Percentiles rank a stretch among this genome's conserved stretches.
phyloP scores from a whole-genome alignment of 495 filamentous ascomycete genomes.

The Xylaria acuta region DNA sequence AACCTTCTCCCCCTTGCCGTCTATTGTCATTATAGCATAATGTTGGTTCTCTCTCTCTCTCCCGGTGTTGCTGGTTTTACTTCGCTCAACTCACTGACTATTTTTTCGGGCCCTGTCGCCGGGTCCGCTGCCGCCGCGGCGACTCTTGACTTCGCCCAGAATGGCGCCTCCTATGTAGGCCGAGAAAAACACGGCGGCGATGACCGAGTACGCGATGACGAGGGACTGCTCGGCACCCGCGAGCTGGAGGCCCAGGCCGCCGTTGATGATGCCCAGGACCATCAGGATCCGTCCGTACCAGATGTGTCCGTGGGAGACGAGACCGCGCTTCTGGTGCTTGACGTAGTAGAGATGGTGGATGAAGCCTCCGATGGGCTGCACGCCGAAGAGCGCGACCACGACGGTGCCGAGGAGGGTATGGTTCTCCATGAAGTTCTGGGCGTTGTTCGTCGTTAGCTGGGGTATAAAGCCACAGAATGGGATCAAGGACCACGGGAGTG shows the following conservation, averaged over 20 bases:
- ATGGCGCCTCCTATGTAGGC: slow-evolving; percentile 47
- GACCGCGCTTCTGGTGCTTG: slow-evolving; percentile 54
- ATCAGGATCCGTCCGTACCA: slow-evolving; percentile 73
- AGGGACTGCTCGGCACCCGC: slow-evolving; percentile 49
- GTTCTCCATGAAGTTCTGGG: slow-evolving; percentile 47
- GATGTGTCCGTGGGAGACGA: slow-evolving; percentile 67
- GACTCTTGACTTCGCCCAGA: slow-evolving; percentile 29
- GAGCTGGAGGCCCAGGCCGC: slow-evolving; percentile 68
- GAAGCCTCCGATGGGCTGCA: slow-evolving; percentile 70
- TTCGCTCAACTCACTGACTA: slow-evolving; percentile 16
- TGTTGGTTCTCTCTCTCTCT: background rate
- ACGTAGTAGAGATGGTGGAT: slow-evolving; percentile 67
- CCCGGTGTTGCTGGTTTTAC: too few relatives aligned
- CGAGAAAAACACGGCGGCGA: slow-evolving; percentile 61
- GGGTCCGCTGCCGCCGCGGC: slow-evolving; percentile 3
- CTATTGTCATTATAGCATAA: slow-evolving; percentile 9
- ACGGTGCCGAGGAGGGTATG: slow-evolving; percentile 65
- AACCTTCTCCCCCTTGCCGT: background rate
- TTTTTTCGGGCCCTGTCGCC: slow-evolving; percentile 13
- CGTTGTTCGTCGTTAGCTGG: slow-evolving; percentile 23
- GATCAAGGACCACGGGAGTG: background rate
- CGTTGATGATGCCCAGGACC: slow-evolving; percentile 72
- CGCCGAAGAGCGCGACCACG: slow-evolving; percentile 59
- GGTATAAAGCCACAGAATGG: background rate
- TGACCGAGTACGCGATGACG: slow-evolving; percentile 64